Evolutionary conservation across 164 flowering plant species (phyloP), one percentile per base, ranked within the genome.

Genomic region (Buxus sempervirens): DNA sequence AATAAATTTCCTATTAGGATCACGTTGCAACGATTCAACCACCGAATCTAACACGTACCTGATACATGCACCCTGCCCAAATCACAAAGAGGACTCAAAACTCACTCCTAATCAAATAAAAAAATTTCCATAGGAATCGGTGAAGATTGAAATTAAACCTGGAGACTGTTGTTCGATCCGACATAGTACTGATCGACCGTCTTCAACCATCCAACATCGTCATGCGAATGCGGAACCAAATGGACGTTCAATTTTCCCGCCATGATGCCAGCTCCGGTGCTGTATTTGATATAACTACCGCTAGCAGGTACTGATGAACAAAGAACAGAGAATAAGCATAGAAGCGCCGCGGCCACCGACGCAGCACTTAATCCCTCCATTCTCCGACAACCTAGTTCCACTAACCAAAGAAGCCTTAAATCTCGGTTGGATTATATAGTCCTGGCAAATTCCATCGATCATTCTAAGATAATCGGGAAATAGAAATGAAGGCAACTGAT

Each of bases 191-290:
- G 96, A 84, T 89, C 92, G 66, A 89, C 60, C 0, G 90, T 89
- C 83, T 89, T 89, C 75, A 89, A 74, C 96, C 96, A 89, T 10
- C 96, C 96, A 41, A 88, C 89, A 74, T 89, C 96, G 66, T 89
- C 96, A 65, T 87, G 96, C 1, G 96, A 81, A 68, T 89, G 96
- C 1, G 96, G 76, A 54, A 88, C 92, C 78, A 89, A 76, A 78
- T 89, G 96, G 55, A 89, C 90, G 75, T 89, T 89, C 77, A 89
- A 60, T 59, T 88, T 89, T 9, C 86, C 88, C 14, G 75, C 75
- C 20, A 89, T 88, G 67, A 77, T 60, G 1, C 83, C 83, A 70
- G 70, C 76, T n/a, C 81, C 83, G 38, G 90, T 89, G 24, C 80
- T 65, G 73, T 89, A 87, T 69, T 68, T 77, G 36, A 72, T 64